Percentiles rank a stretch among this genome's conserved stretches.
Conservation (phyloP, 2,329 filamentous ascomycete genomes). For the Aplosporella prunicola region DNA sequence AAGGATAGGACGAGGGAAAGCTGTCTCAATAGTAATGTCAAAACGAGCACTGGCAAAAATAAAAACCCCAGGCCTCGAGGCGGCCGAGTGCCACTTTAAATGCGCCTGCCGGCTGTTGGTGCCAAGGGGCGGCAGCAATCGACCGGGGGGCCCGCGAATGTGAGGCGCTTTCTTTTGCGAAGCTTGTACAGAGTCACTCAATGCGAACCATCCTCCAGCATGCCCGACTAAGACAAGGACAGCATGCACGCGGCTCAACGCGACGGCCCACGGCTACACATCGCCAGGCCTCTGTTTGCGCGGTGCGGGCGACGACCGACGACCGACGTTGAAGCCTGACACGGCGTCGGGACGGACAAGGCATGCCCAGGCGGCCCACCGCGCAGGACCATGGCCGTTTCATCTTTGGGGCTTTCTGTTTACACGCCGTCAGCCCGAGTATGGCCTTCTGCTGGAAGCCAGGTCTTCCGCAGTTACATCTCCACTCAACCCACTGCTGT, state of each 20-base stretch:
- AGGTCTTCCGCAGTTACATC: slow-evolving; percentile 1
- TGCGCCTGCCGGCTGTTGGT: slow-evolving; percentile 11
- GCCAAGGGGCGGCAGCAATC: slow-evolving; percentile 10
- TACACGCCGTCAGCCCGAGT: slow-evolving; percentile 2
- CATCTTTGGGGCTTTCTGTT: slow-evolving; percentile 2
- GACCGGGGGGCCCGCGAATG: slow-evolving; percentile 7
- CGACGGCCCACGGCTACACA: not conserved
- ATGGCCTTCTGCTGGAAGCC: not conserved
- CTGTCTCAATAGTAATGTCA: slow-evolving; percentile 11
- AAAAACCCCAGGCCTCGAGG: slow-evolving; percentile 10
- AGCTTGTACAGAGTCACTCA: slow-evolving; percentile 11
- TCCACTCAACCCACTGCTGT: slow-evolving; percentile 15
- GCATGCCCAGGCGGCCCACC: slow-evolving; percentile 3
- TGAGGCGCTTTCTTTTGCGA: slow-evolving; percentile 12
- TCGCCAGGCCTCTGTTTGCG: not conserved
- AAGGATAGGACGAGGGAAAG: slow-evolving; percentile 9
- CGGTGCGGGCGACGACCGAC: not conserved
- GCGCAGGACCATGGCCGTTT: slow-evolving; percentile 6
- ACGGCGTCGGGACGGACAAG: slow-evolving; percentile 2
- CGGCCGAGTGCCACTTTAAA: slow-evolving; percentile 11
- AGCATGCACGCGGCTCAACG: slow-evolving; percentile 12
- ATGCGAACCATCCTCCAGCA: slow-evolving; percentile 11
- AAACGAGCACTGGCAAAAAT: too few relatives aligned
- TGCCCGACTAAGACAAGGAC: slow-evolving; percentile 11
- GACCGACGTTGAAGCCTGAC: slow-evolving; percentile 4